phyloP scores from a whole-genome alignment of 768 basidiomycete species.

The Xanthoconium purpureum region DNA sequence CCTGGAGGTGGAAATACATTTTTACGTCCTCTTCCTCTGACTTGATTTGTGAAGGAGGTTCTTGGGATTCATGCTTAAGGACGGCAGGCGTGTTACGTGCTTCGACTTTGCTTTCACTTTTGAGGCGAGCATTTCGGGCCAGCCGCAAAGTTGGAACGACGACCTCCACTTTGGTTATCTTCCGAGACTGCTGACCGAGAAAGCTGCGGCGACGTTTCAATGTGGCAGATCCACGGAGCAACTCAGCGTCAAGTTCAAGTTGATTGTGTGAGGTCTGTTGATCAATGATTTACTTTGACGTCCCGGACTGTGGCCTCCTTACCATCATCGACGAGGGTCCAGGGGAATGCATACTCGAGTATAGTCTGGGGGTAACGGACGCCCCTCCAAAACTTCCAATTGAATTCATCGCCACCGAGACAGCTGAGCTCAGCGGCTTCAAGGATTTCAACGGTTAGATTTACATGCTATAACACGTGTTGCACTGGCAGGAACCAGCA shows the following conservation, averaged over 20 bases:
- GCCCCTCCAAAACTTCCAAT: not conserved
- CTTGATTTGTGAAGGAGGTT: conserved; percentile 1
- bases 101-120: not conserved
- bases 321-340: not conserved
- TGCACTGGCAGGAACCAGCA: not conserved
- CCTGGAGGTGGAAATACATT: conserved; percentile 2
- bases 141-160: conserved; percentile 5
- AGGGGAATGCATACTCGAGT: not conserved
- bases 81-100: not conserved
- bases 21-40: conserved; percentile 5
- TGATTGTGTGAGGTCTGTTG: not conserved
- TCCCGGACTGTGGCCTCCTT: not conserved
- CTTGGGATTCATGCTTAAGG: conserved; percentile 1
- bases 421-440: not conserved
- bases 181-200: conserved; percentile 2
- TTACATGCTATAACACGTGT: not conserved
- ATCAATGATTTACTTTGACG: not conserved
- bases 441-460: not conserved
- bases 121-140: not conserved
- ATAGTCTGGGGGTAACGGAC: not conserved
- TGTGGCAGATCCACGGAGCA: not conserved
- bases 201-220: conserved; percentile 7
- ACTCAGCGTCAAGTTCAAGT: not conserved
- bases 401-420: no score
- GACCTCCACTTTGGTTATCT: conserved; percentile 8